phyloP scores from a whole-genome alignment of 2,329 filamentous ascomycete species.

The Botrytis medusae region DNA sequence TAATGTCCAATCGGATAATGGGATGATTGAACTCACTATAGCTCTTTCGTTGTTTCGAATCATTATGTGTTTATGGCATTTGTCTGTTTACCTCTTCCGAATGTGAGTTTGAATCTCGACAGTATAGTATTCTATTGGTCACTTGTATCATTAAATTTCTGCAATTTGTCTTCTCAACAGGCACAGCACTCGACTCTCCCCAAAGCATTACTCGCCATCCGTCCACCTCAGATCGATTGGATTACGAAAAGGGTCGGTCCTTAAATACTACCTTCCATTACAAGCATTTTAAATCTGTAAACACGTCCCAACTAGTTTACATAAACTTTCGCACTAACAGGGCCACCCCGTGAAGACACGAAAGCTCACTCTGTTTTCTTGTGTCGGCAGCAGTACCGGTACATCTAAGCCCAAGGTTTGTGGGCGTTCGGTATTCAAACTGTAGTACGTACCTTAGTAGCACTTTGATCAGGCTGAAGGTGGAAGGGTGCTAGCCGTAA shows the following conservation, averaged over 20 bases:
- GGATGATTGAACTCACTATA: not conserved
- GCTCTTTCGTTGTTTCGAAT: not conserved
- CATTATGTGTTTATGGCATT: not conserved
- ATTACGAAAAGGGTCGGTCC: not conserved
- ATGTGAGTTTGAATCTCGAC: not conserved
- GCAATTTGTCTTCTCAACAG: not conserved
- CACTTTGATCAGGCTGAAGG: not conserved
- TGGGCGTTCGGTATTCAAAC: not conserved
- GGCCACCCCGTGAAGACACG: not conserved
- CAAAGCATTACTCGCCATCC: not conserved
- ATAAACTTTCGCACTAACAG: not conserved
- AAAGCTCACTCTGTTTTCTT: not conserved
- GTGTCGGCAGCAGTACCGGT: not conserved
- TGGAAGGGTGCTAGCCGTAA: not conserved
- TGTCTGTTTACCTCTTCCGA: not conserved
- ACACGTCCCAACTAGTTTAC: not conserved
- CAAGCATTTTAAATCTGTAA: not conserved
- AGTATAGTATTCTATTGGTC: not conserved
- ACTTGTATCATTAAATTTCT: not conserved
- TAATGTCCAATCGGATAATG: too few species aligned
- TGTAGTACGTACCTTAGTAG: not conserved
- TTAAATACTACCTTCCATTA: not conserved
- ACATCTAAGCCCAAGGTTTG: not conserved
- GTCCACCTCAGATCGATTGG: slow-evolving; percentile 3
- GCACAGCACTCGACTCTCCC: not conserved